Evolutionary conservation across 2,329 filamentous ascomycete species (phyloP).

Genomic region (Clonostachys rhizophaga): DNA sequence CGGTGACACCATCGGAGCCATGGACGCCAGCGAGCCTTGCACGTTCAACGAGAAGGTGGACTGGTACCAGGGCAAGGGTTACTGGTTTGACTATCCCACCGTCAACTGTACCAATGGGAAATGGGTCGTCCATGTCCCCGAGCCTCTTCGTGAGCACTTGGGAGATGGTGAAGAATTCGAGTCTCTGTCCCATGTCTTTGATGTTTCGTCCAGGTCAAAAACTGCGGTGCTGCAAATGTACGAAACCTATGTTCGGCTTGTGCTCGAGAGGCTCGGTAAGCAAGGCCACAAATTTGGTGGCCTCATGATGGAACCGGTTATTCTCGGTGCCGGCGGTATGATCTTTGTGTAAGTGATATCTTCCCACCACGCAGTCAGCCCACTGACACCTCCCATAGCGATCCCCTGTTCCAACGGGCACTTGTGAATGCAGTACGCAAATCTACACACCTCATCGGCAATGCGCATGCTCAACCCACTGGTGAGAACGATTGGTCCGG

Average conservation of each 20-base stretch:
- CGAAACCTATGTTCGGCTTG: constrained; percentile 50
- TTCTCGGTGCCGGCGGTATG: constrained; percentile 83
- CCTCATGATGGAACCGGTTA: constrained; percentile 73
- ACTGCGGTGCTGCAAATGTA: constrained; percentile 33
- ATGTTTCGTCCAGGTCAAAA: constrained; percentile 35
- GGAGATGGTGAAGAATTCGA: constrained; percentile 36
- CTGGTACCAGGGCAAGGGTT: constrained; percentile 76
- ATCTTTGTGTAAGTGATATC: constrained; percentile 58
- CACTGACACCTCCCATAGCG: constrained; percentile 36
- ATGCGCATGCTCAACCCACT: constrained; percentile 4
- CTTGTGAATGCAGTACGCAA: constrained; percentile 64
- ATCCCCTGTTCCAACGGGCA: constrained; percentile 74
- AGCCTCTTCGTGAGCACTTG: constrained; percentile 37
- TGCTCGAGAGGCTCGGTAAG: constrained; percentile 43
- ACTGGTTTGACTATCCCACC: constrained; percentile 77
- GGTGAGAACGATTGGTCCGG: constrained; percentile 55
- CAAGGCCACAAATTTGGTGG: constrained; percentile 68
- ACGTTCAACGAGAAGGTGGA: constrained; percentile 79
- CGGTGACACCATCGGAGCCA: constrained; percentile 82
- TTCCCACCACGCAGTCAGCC: background rate
- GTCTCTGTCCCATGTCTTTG: constrained; percentile 54
- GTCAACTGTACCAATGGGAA: constrained; percentile 61
- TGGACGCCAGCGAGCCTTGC: constrained; percentile 78
- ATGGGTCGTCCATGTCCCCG: constrained; percentile 58
- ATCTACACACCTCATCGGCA: constrained; percentile 49